A percentile compares a stretch with the other conserved stretches of the same genome.
phyloP scores from a whole-genome alignment of 2,329 filamentous ascomycete species.

The Aspergillus versicolor region DNA sequence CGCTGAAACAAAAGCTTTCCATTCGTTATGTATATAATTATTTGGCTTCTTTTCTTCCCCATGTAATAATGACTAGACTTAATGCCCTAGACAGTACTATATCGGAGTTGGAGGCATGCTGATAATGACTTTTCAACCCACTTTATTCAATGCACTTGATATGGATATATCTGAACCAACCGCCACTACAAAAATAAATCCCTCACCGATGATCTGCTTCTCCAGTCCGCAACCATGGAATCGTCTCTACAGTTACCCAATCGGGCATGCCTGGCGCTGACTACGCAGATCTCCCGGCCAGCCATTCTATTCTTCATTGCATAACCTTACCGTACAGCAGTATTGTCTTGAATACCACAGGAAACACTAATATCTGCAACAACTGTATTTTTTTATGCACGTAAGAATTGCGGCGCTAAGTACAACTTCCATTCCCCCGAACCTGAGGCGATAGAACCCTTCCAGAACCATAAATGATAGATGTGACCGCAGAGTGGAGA shows the following conservation, averaged over 20 bases:
- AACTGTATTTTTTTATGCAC: neutral
- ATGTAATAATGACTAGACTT: neutral
- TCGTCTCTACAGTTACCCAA: neutral
- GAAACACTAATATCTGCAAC: neutral
- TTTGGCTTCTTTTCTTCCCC: neutral
- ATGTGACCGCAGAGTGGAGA: no score
- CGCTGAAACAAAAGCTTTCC: neutral
- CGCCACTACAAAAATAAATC: neutral
- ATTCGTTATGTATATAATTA: constrained; percentile 4
- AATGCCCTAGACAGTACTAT: neutral
- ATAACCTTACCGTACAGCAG: no score
- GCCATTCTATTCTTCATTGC: neutral
- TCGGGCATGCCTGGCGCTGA: neutral
- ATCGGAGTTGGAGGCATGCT: neutral
- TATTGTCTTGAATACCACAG: neutral
- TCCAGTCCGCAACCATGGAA: neutral
- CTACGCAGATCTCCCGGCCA: neutral
- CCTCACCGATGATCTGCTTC: constrained; percentile 1
- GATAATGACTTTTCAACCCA: neutral
- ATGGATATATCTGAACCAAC: neutral
- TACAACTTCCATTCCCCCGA: neutral
- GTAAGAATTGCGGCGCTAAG: neutral
- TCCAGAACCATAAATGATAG: neutral
- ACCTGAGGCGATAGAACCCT: neutral
- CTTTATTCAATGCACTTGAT: no score